Evolutionary conservation across 1,284 basidiomycete genomes (phyloP).

Genomic region (Trametes sp.): DNA sequence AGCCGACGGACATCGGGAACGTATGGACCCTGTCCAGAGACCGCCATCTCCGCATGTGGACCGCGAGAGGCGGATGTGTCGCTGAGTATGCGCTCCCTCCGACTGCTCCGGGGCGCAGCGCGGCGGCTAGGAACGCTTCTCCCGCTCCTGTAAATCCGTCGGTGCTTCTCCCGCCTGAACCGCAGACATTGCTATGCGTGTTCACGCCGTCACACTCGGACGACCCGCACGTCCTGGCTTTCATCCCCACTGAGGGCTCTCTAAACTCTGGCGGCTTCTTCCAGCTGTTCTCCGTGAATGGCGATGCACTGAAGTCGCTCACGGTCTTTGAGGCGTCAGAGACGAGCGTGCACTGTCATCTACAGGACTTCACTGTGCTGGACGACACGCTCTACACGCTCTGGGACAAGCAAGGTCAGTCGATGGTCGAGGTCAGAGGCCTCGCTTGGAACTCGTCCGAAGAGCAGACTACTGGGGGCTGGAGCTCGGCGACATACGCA

Average conservation of each 20-base stretch:
- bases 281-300: constrained; percentile 60
- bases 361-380: constrained; percentile 76
- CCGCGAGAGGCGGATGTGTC: constrained; percentile 71
- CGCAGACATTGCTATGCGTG: constrained; percentile 68
- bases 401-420: constrained; percentile 81
- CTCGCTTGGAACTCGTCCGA: constrained; percentile 48
- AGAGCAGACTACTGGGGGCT: constrained; percentile 46
- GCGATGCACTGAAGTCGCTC: constrained; percentile 63
- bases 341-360: constrained; percentile 68
- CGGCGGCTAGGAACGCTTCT: constrained; percentile 42
- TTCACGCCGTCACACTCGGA: constrained; percentile 52
- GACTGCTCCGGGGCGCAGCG: constrained; percentile 44
- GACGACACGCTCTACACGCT: constrained; percentile 64
- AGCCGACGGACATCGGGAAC: constrained; percentile 75
- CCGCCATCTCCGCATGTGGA: constrained; percentile 86
- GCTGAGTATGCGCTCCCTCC: constrained; percentile 59
- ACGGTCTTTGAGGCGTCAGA: constrained; percentile 64
- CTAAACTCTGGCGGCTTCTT: constrained; percentile 74
- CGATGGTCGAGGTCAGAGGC: constrained; percentile 67
- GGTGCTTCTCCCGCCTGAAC: constrained; percentile 61
- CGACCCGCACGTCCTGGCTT: constrained; percentile 62
- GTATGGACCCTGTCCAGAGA: constrained; percentile 91
- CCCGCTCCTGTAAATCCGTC: constrained; percentile 47
- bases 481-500: constrained; percentile 64
- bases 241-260: constrained; percentile 70